Conservation (phyloP, 805 yeast genomes). For the Millerago galiae region DNA sequence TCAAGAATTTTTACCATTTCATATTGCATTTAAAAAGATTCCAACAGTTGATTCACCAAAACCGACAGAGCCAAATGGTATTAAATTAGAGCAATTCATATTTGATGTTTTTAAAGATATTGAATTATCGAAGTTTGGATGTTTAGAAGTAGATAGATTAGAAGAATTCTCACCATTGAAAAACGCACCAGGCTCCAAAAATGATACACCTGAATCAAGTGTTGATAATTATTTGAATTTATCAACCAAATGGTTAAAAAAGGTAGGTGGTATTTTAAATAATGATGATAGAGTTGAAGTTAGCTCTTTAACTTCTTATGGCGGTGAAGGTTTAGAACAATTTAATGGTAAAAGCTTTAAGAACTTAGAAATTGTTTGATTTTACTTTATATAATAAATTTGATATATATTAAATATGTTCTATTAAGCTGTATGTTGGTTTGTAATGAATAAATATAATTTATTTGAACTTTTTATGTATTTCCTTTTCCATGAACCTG, state of each 20-base stretch:
- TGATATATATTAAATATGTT: too few species aligned
- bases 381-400: too few species aligned
- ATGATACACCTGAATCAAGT: slow-evolving; percentile 84
- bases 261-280: slow-evolving; percentile 59
- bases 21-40: slow-evolving; percentile 88
- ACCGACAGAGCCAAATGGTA: slow-evolving; percentile 82
- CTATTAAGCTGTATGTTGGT: too few species aligned
- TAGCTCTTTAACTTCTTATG: slow-evolving; percentile 64
- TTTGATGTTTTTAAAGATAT: slow-evolving; percentile 91
- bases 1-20: slow-evolving; percentile 75
- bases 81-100: slow-evolving; percentile 93
- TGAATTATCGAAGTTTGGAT: slow-evolving; percentile 67
- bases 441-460: too few species aligned
- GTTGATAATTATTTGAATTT: slow-evolving; percentile 55
- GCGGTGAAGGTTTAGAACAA: slow-evolving; percentile 62
- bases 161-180: slow-evolving; percentile 93
- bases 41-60: slow-evolving; percentile 45
- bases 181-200: slow-evolving; percentile 76
- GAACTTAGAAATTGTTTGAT: slow-evolving; percentile 21
- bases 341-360: slow-evolving; percentile 41
- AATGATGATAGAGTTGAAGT: slow-evolving; percentile 61
- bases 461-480: too few species aligned
- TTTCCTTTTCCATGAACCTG: slow-evolving; percentile 4
- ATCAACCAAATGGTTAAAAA: slow-evolving; percentile 66
- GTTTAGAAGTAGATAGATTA: slow-evolving; percentile 80